Evolutionary conservation across 805 yeast species (phyloP), one percentile per base, ranked within the genome.

Genomic region (Candida krabiensis): DNA sequence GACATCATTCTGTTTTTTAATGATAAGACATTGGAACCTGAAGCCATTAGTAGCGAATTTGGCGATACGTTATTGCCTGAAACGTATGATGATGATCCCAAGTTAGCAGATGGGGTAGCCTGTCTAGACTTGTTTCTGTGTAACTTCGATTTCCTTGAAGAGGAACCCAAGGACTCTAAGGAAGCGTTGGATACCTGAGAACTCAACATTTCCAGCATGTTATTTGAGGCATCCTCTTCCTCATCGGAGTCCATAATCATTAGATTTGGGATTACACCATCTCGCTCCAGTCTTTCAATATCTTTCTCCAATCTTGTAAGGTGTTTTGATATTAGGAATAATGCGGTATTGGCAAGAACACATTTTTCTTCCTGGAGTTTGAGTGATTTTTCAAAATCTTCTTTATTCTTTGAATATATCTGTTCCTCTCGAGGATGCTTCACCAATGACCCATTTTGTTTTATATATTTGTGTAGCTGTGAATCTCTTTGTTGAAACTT

Each of bases 351-450:
- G 4, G 96, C 86, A 27, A 89, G 61, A 9, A 82, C 64, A 33
- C 83, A 76, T 64, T 93, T 91, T 42, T 86, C 93, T 43, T 77
- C 75, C 57, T 91, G 97, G 27, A 87, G 51, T 37, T 67, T 67
- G 37, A 74, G 69, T 5, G 83, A 80, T 31, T 69, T 64, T 25
- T 71, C 71, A 66, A 82, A 77, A 40, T 84, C 91, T 30, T 82
- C 83, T 30, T 76, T 73, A 6, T 90, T 83, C 50, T 81, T 82
- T 19, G 76, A 71, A 49, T 77, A 75, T 4, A 84, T 53, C 43
- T 73, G 80, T 31, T 69, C 77, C 56, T 91, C 99, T 47, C 87
- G 84, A 2, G 96, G 93, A 60, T 83, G 83, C 46, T 80, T 85
- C 1, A 83, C 74, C 29, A 83, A 63, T 1, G 96, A 83, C 1